Base-by-base conservation (phyloP, 768 basidiomycete species). In the Hygrocybe coccinea region DNA sequence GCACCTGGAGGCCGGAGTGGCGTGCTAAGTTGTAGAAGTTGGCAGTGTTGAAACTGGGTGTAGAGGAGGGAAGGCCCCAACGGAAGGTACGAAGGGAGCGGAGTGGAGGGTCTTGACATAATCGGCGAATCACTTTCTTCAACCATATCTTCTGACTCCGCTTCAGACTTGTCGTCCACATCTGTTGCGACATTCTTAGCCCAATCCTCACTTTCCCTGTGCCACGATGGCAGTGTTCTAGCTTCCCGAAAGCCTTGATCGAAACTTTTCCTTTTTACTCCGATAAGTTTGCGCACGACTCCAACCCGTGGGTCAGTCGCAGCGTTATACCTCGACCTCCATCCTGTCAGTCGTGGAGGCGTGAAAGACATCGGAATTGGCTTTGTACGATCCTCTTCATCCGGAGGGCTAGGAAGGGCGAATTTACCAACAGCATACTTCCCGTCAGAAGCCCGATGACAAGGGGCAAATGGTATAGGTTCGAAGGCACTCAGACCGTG, bases 351-450 rank as follows among this genome's bases (percentile, higher is more conserved):
- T 56, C 14, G 2, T 15, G 52, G 7, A 33, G 46, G 60, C 33
- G 60, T 59, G 25, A 62, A 58, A 4, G 59, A 57, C 15, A 17
- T 17, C 24, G 65, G 64, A 37, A 67, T 56, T 4, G 65, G 60
- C 35, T 68, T 67, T 35, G 69, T 64, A 37, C 65, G 67, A 19
- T 76, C 76, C 51, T 73, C 72, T 50, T 82, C 82, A 36, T 79
- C 78, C 2, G 82, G 81, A 5, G 85, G 84, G 54, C 79, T 86
- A 2, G 85, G 82, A 45, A 88, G 67, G 21, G 79, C 73, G 59
- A 91, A 92, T 67, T 91, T 91, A 29, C 89, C 89, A 22, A 76
- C 60, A 0, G 74, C 72, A 62, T 93, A 91, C 70, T 93, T 93
- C 9, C 82, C 82, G 64, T 92, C 89, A 12, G 82, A 74, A 12